Conservation (phyloP, 352 stramenopile genomes). For the Pythium scleroteichum region DNA sequence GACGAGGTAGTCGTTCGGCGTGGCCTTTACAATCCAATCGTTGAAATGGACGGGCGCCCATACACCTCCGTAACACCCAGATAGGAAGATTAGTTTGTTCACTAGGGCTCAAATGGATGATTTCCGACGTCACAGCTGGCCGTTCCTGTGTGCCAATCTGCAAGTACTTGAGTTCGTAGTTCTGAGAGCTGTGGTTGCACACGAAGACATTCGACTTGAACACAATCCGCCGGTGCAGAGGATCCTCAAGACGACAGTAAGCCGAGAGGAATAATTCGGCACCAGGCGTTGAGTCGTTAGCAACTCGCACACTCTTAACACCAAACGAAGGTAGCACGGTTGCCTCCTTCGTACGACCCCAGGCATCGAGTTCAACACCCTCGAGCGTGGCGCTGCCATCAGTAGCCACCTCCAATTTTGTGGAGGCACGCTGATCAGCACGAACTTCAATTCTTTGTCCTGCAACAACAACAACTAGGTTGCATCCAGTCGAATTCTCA, state of each 20-base stretch:
- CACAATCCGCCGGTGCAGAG: conserved; percentile 56
- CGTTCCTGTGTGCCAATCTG: conserved; percentile 49
- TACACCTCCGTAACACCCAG: conserved; percentile 84
- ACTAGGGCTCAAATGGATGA: conserved; percentile 59
- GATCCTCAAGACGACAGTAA: conserved; percentile 73
- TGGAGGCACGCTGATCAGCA: conserved; percentile 39
- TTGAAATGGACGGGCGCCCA: conserved; percentile 59
- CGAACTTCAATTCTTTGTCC: conserved; percentile 43
- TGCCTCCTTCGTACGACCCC: conserved; percentile 40
- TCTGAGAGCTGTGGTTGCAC: conserved; percentile 75
- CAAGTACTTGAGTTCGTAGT: conserved; percentile 78
- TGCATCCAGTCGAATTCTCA: conserved; percentile 73
- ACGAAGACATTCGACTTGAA: conserved; percentile 84
- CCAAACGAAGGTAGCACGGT: conserved; percentile 60
- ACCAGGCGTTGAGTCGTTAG: conserved; percentile 21
- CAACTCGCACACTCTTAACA: conserved; percentile 56
- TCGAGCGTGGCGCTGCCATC: conserved; percentile 48
- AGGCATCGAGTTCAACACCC: conserved; percentile 58
- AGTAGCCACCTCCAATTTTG: conserved; percentile 34
- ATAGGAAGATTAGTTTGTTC: conserved; percentile 57
- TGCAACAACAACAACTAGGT: conserved; percentile 43
- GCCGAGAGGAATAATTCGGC: conserved; percentile 68
- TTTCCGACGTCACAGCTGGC: conserved; percentile 51
- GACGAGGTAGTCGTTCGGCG: conserved; percentile 75
- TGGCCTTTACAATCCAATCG: conserved; percentile 76